Base-by-base conservation (phyloP, 2,329 filamentous ascomycete species). In the Cercospora zeina region DNA sequence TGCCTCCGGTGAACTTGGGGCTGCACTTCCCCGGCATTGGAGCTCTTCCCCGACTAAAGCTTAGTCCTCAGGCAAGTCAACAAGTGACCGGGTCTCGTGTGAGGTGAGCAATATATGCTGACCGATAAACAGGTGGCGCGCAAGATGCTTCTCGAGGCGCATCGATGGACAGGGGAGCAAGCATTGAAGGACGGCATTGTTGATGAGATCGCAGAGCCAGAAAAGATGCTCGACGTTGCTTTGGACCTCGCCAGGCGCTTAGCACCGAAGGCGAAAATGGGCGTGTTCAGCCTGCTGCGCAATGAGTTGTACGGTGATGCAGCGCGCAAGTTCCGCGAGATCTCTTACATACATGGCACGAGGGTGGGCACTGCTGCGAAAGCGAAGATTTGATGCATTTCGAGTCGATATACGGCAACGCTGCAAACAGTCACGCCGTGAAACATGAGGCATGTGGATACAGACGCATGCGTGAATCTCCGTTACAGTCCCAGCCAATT, bases 11-110 rank as follows among this genome's bases (percentile, higher is more conserved):
- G 0, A 78, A 84, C 59, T 76, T 85, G 1, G 83, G 83, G 4
- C 72, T 85, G 30, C 81, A 84, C 65, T 85, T 85, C 62, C 80
- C 80, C 13, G 83, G 82, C 9, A 84, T 85, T 53, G 82, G 82
- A 3, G 74, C 77, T 2, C 74, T 85, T 6, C 81, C 81, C 1
- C 76, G 82, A 1, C 73, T 83, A 34, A 85, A 85, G 67, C 75
- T 85, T 2, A 75, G 72, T 0, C 80, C 82, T 9, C 75, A 79
- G 50, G 56, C 37, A 39, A 51, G 56, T 59, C n/a, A 21, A 11
- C 19, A 7, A 14, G 6, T 5, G 9, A 14, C 21, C 10, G 13
- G 19, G 10, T 45, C 16, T 31, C 24, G 13, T 51, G 21, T n/a
- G n/a, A 13, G 4, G 13, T 5, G 9, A 45, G 54, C 36, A 47